phyloP scores from a whole-genome alignment of 202 grass and related monocot genomes.

The Zizania palustris region DNA sequence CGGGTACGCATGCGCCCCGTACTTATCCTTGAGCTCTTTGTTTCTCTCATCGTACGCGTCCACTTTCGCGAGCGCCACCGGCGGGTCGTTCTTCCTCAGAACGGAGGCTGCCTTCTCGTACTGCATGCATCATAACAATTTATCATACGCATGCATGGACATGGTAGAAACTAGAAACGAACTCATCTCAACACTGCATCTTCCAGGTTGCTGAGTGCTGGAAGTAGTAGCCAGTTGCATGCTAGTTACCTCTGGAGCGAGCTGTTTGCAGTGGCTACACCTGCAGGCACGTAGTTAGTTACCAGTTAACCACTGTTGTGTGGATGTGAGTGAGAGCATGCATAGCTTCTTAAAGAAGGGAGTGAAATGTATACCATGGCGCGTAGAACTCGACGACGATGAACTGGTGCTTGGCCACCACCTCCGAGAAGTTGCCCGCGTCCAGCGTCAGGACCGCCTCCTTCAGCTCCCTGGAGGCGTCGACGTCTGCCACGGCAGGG shows the following conservation, averaged over 20 bases:
- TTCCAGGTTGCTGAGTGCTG: conserved; percentile 3
- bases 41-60: conserved; percentile 68
- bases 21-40: conserved; percentile 75
- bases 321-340: neutral
- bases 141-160: conserved; percentile 20
- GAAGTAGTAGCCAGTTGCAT: conserved; percentile 49
- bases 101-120: conserved; percentile 75
- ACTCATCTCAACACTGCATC: neutral
- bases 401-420: conserved; percentile 64
- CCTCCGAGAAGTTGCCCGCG: conserved; percentile 68
- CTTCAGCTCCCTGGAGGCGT: conserved; percentile 17
- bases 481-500: neutral
- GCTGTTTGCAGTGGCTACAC: conserved; percentile 77
- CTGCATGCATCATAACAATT: conserved; percentile 52
- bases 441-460: conserved; percentile 60
- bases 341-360: neutral
- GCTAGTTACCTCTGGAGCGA: conserved; percentile 67
- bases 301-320: conserved; percentile 33
- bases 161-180: neutral
- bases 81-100: conserved; percentile 55
- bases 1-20: conserved; percentile 59
- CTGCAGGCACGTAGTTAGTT: conserved; percentile 36
- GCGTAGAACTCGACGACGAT: conserved; percentile 93
- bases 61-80: conserved; percentile 64
- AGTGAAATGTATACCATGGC: conserved; percentile 58